phyloP scores from a whole-genome alignment of 169 alveolate genomes.

The Plasmodium berghei region DNA sequence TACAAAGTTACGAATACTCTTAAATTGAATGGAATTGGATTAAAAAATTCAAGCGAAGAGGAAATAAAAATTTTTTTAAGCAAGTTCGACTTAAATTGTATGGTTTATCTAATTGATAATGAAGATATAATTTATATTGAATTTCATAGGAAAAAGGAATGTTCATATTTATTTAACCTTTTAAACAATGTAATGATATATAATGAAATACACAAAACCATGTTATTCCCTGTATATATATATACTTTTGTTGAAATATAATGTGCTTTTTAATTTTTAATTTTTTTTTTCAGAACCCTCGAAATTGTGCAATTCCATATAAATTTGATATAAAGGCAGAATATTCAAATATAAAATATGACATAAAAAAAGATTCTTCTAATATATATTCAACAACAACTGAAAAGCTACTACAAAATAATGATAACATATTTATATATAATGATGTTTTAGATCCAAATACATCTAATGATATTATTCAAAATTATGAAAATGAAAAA shows the following conservation, averaged over 20 bases:
- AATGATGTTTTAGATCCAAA: slow-evolving; percentile 18
- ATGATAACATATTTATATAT: slow-evolving; percentile 3
- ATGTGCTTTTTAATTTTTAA: neutral
- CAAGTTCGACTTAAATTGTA: slow-evolving; percentile 24
- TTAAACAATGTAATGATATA: slow-evolving; percentile 33
- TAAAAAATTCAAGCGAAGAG: slow-evolving; percentile 14
- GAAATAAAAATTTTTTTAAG: slow-evolving; percentile 13
- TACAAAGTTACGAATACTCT: slow-evolving; percentile 46
- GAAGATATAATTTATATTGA: slow-evolving; percentile 37
- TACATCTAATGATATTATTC: slow-evolving; percentile 11
- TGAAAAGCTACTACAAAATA: neutral
- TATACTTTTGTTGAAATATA: neutral
- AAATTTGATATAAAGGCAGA: slow-evolving; percentile 24
- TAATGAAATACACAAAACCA: neutral
- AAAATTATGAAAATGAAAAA: slow-evolving; percentile 13
- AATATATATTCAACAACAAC: neutral
- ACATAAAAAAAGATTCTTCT: slow-evolving; percentile 15
- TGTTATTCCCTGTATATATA: neutral
- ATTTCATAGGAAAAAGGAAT: slow-evolving; percentile 55
- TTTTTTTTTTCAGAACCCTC: slow-evolving; percentile 8
- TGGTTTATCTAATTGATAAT: slow-evolving; percentile 31
- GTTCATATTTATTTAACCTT: slow-evolving; percentile 12
- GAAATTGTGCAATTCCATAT: neutral
- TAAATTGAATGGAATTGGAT: slow-evolving; percentile 41
- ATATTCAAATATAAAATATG: slow-evolving; percentile 33